Evolutionary conservation across 176 grass and related monocot genomes (phyloP).

Genomic region (Raddia distichophylla): DNA sequence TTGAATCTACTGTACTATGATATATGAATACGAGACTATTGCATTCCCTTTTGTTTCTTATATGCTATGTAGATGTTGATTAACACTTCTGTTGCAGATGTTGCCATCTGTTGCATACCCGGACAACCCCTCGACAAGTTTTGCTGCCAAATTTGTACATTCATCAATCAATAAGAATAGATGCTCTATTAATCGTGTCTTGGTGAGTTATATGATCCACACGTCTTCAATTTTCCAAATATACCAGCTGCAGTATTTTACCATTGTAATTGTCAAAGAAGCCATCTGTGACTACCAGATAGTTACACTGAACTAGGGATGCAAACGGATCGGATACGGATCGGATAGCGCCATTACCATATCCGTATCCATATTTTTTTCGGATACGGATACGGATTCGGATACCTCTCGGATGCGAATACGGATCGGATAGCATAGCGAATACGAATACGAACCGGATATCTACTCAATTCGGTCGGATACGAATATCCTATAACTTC

Average conservation of each 20-base stretch:
- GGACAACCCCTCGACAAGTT: constrained; percentile 94
- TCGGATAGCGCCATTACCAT: no score
- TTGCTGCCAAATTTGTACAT: constrained; percentile 98
- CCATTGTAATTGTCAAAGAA: constrained; percentile 21
- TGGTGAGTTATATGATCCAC: constrained; percentile 71
- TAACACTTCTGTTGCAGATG: constrained; percentile 62
- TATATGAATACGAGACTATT: constrained; percentile 1
- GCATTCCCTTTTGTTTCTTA: not conserved
- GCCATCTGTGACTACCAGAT: not conserved
- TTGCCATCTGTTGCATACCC: constrained; percentile 86
- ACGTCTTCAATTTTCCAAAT: constrained; percentile 11
- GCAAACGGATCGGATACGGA: no score
- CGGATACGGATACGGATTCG: no score
- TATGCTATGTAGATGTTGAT: constrained; percentile 37
- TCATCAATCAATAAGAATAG: constrained; percentile 98
- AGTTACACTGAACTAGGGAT: not conserved
- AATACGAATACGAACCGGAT: no score
- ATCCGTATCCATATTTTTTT: no score
- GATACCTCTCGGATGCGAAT: no score
- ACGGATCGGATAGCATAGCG: no score
- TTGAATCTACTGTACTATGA: constrained; percentile 18
- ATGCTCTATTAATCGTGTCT: constrained; percentile 92
- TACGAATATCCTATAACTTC: no score
- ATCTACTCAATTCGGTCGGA: no score
- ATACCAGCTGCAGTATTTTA: constrained; percentile 7